These are phyloP conservation scores for Agrostemma githago DNA, from an alignment of 148 eudicot species.

Conservation along the genomic window DNA sequence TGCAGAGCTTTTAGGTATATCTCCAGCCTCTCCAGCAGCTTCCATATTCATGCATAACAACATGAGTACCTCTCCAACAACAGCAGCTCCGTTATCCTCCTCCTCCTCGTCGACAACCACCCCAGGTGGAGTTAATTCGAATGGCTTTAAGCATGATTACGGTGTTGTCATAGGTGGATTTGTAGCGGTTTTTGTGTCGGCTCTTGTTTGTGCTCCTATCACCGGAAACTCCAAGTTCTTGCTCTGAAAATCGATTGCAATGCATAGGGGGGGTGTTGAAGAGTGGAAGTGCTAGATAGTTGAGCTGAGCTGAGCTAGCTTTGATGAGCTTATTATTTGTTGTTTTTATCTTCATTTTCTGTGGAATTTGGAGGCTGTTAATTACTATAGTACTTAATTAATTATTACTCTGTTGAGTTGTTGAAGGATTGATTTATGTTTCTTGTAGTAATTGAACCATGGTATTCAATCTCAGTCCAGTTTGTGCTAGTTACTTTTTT, in stretches of 20 bases:
- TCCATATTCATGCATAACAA: constrained; percentile 25
- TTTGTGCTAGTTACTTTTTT: background rate
- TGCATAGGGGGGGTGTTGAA: background rate
- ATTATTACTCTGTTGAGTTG: background rate
- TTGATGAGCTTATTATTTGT: background rate
- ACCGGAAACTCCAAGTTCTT: background rate
- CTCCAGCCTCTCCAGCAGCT: constrained; percentile 33
- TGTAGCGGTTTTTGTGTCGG: background rate
- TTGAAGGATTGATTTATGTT: background rate
- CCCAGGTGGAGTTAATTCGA: background rate
- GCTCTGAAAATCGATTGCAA: background rate
- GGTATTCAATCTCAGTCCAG: background rate
- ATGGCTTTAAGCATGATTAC: constrained; percentile 9
- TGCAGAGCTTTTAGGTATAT: constrained; percentile 30
- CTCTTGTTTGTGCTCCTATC: constrained; percentile 7
- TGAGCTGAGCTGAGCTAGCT: background rate
- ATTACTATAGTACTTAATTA: too few species aligned
- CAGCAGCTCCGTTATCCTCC: background rate
- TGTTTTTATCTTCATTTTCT: background rate
- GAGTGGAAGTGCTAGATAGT: background rate
- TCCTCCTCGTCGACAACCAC: constrained; percentile 1
- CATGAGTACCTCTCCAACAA: constrained; percentile 12
- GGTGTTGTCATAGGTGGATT: constrained; percentile 1
- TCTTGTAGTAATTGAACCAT: background rate
- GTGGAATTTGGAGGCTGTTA: background rate